These are phyloP conservation scores for Physcomitrium patens DNA, from an alignment of 225 moss, liverwort and hornwort genomes.

Conservation along the genomic window DNA sequence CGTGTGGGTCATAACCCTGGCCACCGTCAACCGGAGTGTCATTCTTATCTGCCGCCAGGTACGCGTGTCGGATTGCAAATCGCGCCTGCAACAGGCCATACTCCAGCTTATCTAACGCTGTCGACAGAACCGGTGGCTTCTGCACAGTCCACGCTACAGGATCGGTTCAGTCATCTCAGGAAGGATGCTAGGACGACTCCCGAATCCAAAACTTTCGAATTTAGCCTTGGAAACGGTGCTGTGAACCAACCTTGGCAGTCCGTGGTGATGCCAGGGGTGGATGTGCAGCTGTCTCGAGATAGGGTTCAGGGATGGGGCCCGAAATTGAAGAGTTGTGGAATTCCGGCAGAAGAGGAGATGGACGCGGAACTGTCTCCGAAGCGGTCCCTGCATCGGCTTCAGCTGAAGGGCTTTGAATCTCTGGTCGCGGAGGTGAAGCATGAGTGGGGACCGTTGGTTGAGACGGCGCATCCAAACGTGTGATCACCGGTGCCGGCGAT, in stretches of 20 bases:
- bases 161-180: not conserved
- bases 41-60: constrained; percentile 35
- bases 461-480: not conserved
- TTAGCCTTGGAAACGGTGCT: not conserved
- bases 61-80: constrained; percentile 43
- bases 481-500: not conserved
- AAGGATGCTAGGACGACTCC: not conserved
- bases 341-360: constrained; percentile 14
- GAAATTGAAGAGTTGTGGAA: constrained; percentile 1
- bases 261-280: constrained; percentile 28
- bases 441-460: not conserved
- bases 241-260: constrained; percentile 31
- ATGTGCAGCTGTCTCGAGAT: constrained; percentile 33
- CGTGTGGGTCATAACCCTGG: constrained; percentile 44
- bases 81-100: constrained; percentile 54
- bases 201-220: not conserved
- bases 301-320: constrained; percentile 9
- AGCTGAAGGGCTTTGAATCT: constrained; percentile 4
- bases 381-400: not conserved
- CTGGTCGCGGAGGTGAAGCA: not conserved
- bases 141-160: constrained; percentile 21
- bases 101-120: constrained; percentile 54
- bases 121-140: constrained; percentile 38
- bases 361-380: too few species aligned
- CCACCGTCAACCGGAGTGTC: constrained; percentile 6